Evolutionary conservation across 2,329 filamentous ascomycete genomes (phyloP).

Genomic region (Fusarium mexicanum): DNA sequence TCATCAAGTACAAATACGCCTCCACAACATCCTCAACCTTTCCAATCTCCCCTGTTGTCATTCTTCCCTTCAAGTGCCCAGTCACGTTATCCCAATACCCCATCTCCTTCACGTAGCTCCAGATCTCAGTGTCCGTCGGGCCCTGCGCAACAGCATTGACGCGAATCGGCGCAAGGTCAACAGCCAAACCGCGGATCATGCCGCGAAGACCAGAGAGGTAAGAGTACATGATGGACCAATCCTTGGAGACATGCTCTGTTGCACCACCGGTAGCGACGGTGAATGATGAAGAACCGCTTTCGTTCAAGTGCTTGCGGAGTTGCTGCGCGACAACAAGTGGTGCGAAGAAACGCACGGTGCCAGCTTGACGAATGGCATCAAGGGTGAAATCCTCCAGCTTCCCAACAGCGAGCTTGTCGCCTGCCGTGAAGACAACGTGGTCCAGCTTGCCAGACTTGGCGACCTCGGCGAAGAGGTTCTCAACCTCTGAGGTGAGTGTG

Average conservation of each 20-base stretch:
- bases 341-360: conserved; percentile 32
- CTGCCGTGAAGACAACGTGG: conserved; percentile 35
- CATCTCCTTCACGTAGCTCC: conserved; percentile 22
- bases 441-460: conserved; percentile 28
- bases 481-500: conserved; percentile 16
- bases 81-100: conserved; percentile 31
- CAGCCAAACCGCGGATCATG: conserved; percentile 24
- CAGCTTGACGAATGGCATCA: conserved; percentile 24
- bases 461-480: conserved; percentile 24
- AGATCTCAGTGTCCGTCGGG: conserved; percentile 30
- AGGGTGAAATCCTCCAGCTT: conserved; percentile 25
- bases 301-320: conserved; percentile 25
- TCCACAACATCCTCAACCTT: conserved; percentile 34
- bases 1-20: conserved; percentile 39
- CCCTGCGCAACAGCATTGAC: conserved; percentile 34
- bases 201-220: conserved; percentile 28
- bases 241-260: conserved; percentile 21
- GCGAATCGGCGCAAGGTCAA: conserved; percentile 32
- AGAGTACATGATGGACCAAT: conserved; percentile 29
- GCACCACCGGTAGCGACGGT: conserved; percentile 30
- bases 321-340: conserved; percentile 33
- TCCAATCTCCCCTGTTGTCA: conserved; percentile 23
- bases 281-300: conserved; percentile 21
- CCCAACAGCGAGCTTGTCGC: conserved; percentile 21
- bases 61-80: conserved; percentile 16